Evolutionary conservation across 1,284 basidiomycete genomes (phyloP), one percentile per base, ranked within the genome.

Genomic region (Cutaneotrichosporon mucoides): DNA sequence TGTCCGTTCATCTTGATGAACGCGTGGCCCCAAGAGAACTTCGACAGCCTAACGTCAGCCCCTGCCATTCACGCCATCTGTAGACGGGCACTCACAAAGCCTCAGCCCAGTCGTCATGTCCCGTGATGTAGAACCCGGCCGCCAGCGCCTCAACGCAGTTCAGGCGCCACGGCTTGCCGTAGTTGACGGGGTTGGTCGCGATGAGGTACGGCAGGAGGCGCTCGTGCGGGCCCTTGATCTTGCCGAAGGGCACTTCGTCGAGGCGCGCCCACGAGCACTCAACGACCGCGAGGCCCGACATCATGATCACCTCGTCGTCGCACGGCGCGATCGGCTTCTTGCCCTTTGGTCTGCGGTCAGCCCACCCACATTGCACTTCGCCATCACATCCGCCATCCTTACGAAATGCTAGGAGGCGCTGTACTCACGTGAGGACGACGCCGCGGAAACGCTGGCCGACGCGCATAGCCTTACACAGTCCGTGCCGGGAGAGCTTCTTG

Each of bases 221-320:
- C 80, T 99, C 95, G 69, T 97, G 84, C 0, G 93, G 92, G 65
- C 90, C 91, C 16, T 90, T 85, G 69, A 98, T 95, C 78, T 96
- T 97, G 55, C 84, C 82, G 73, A 96, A 99, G 0, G 95, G 95
- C 2, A 98, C 87, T 65, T 98, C 94, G 56, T 93, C 90, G 6
- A 98, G 79, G 16, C 93, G 83, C 2, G 95, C 95, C 95, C 95
- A 99, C 4, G 91, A 94, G 76, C 93, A 97, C 74, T 99, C 95
- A 2, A 99, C 92, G 7, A 99, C 95, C 0, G 95, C 95, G 1
- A 98, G 79, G 0, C 95, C 95, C 43, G 82, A 81, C 60, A 84
- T 82, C 4, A 83, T 81, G 11, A 98, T 80, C 54, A 94, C 85
- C n/a, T 89, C 86, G 13, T 85, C 84, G 73, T 99, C 95, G 0